phyloP scores from a whole-genome alignment of 148 eudicot species.

The Chenopodium album region DNA sequence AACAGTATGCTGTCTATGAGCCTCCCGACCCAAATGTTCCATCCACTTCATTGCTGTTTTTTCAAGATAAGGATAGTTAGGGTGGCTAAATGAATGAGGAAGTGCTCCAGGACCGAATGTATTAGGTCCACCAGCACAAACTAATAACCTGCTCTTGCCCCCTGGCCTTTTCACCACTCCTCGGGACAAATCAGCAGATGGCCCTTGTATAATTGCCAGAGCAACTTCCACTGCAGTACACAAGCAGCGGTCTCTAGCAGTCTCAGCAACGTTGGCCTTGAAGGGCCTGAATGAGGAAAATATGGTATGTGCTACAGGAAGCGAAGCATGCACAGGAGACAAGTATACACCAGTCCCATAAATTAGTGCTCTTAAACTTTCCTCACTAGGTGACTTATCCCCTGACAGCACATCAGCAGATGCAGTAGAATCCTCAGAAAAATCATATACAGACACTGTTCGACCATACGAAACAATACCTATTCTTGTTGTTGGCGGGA shows the following conservation, averaged over 20 bases:
- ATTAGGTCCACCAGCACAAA: conserved; percentile 91
- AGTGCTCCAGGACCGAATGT: conserved; percentile 92
- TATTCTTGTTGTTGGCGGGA: conserved; percentile 75
- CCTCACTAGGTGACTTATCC: conserved; percentile 66
- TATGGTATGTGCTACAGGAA: conserved; percentile 78
- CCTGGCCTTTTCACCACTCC: conserved; percentile 79
- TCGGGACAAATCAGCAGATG: conserved; percentile 78
- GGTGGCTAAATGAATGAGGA: conserved; percentile 76
- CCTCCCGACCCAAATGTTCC: conserved; percentile 86
- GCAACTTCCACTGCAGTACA: conserved; percentile 93
- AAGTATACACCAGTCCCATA: conserved; percentile 87
- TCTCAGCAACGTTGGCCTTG: conserved; percentile 59
- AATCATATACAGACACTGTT: conserved; percentile 81
- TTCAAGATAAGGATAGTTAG: conserved; percentile 86
- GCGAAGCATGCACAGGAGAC: conserved; percentile 87
- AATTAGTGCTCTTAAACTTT: conserved; percentile 67
- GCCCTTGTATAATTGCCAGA: conserved; percentile 78
- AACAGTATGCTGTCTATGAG: conserved; percentile 68
- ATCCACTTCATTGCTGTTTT: conserved; percentile 84
- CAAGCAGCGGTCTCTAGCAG: conserved; percentile 86
- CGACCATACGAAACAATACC: conserved; percentile 87
- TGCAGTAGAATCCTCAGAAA: conserved; percentile 85
- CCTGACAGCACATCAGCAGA: conserved; percentile 95
- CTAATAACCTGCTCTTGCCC: conserved; percentile 76
- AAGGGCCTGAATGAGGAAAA: conserved; percentile 77